A percentile compares a stretch with the other conserved stretches of the same genome.
phyloP scores from a whole-genome alignment of 192 early-diverging fungal genomes.

The Geranomyces variabilis region DNA sequence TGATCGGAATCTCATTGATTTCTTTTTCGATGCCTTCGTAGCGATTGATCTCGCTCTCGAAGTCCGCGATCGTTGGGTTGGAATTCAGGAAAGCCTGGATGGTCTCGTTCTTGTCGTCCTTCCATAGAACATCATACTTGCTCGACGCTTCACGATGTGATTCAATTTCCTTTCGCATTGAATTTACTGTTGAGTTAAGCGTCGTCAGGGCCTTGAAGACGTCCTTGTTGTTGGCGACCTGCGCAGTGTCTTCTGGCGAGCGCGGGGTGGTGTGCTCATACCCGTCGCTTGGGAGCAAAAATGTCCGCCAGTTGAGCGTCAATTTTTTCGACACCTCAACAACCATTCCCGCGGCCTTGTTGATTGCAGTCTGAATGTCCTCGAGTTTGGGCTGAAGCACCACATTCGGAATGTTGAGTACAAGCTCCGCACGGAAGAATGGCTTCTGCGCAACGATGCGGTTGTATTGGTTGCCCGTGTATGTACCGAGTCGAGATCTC shows the following conservation, averaged over 20 bases:
- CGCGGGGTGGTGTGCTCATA: conserved; percentile 51
- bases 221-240: conserved; percentile 72
- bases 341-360: conserved; percentile 58
- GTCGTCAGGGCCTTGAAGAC: conserved; percentile 61
- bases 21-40: conserved; percentile 65
- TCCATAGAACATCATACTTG: conserved; percentile 71
- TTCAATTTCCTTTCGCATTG: conserved; percentile 69
- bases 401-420: conserved; percentile 64
- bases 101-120: conserved; percentile 66
- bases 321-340: conserved; percentile 66
- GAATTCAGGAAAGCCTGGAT: conserved; percentile 59
- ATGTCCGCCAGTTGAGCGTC: conserved; percentile 55
- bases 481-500: conserved; percentile 57
- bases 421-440: conserved; percentile 63
- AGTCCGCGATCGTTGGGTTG: conserved; percentile 64
- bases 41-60: conserved; percentile 65
- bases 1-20: conserved; percentile 57
- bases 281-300: conserved; percentile 45
- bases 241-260: conserved; percentile 60
- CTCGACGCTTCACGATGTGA: conserved; percentile 62
- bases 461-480: conserved; percentile 62
- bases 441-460: conserved; percentile 56
- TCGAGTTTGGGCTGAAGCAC: conserved; percentile 67
- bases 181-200: conserved; percentile 59
- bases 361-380: conserved; percentile 64